These are phyloP conservation scores for Mycena amicta DNA, from an alignment of 768 basidiomycete genomes.

Conservation along the genomic window DNA sequence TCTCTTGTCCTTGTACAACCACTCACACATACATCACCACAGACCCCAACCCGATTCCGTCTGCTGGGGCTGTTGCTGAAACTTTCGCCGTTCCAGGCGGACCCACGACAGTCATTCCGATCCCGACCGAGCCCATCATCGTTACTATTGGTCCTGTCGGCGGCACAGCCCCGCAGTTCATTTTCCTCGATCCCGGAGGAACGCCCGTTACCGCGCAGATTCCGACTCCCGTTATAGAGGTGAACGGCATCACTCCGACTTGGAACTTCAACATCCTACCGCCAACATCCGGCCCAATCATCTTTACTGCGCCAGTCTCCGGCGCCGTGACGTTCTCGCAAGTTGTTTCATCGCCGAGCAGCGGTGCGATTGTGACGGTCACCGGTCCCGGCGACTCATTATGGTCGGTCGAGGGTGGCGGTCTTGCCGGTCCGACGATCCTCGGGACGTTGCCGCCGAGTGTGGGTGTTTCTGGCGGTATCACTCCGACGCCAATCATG, in stretches of 20 bases:
- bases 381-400: conserved; percentile 3
- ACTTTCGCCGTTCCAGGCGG: neutral
- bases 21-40: neutral
- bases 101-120: neutral
- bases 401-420: neutral
- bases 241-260: neutral
- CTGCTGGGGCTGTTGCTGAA: neutral
- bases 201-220: neutral
- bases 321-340: neutral
- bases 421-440: neutral
- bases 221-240: neutral
- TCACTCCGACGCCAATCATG: neutral
- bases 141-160: neutral
- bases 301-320: conserved; percentile 7
- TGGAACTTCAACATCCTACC: neutral
- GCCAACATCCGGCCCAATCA: neutral
- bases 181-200: neutral
- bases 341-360: conserved; percentile 1
- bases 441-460: neutral
- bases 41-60: conserved; percentile 3
- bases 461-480: conserved; percentile 4
- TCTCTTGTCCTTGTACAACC: neutral
- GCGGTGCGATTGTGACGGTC: neutral
- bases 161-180: neutral
- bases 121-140: neutral